Evolutionary conservation across 768 basidiomycete species (phyloP).

Genomic region (Pholiota microspora): DNA sequence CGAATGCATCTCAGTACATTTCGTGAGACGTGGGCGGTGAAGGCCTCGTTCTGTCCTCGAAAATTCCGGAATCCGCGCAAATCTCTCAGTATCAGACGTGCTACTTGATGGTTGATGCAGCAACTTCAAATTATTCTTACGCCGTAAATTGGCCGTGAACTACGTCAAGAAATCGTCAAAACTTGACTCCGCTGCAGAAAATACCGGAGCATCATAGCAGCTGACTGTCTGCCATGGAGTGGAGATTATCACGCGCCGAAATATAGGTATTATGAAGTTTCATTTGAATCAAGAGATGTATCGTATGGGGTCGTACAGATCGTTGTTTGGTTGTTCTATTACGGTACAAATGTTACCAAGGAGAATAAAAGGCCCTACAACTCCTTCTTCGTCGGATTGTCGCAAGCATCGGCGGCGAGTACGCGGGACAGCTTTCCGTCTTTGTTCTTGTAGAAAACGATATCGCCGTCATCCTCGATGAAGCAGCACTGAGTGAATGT

Average conservation of each 20-base stretch:
- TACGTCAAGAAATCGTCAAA: background rate
- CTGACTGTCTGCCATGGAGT: background rate
- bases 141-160: background rate
- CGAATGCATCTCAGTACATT: too few relatives aligned
- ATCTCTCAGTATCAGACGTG: background rate
- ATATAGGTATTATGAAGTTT: background rate
- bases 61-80: background rate
- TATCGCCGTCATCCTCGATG: conserved; percentile 61
- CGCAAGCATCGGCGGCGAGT: conserved; percentile 23
- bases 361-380: background rate
- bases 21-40: background rate
- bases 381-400: conserved; percentile 17
- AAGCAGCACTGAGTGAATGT: conserved; percentile 61
- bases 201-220: background rate
- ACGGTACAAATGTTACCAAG: background rate
- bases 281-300: background rate
- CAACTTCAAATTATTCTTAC: background rate
- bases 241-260: background rate
- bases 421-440: conserved; percentile 40
- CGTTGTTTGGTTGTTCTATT: background rate
- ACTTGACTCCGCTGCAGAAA: background rate
- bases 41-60: background rate
- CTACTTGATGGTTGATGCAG: background rate
- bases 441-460: conserved; percentile 61
- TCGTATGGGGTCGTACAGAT: background rate